Percentiles rank a stretch among this genome's conserved stretches.
Evolutionary conservation across 805 yeast genomes (phyloP).

Genomic region (Ogataea nonfermentans): DNA sequence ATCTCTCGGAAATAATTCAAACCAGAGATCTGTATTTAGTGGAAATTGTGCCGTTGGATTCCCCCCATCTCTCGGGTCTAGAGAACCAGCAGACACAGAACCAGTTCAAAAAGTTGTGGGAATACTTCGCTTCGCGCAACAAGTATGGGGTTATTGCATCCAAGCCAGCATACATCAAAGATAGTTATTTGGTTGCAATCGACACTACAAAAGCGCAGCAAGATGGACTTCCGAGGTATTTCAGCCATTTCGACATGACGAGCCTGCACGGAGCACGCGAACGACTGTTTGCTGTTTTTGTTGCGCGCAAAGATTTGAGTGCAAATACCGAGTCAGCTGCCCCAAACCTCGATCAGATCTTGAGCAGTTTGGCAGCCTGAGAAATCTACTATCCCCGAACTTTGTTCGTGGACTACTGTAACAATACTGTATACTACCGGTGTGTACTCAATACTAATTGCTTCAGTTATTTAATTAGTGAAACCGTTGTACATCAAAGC

Average conservation of each 20-base stretch:
- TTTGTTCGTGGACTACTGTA: background rate
- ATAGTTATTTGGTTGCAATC: slow-evolving; percentile 52
- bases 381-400: slow-evolving; percentile 1
- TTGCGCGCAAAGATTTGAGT: slow-evolving; percentile 27
- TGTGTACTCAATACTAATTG: slow-evolving; percentile 13
- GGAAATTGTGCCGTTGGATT: slow-evolving; percentile 36
- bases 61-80: slow-evolving; percentile 18
- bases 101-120: slow-evolving; percentile 36
- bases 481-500: slow-evolving; percentile 20
- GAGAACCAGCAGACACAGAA: slow-evolving; percentile 27
- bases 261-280: slow-evolving; percentile 14
- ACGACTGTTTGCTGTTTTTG: slow-evolving; percentile 29
- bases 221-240: slow-evolving; percentile 20
- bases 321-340: slow-evolving; percentile 7
- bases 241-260: slow-evolving; percentile 21
- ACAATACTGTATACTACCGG: slow-evolving; percentile 12
- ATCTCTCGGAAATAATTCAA: slow-evolving; percentile 45
- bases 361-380: slow-evolving; percentile 18
- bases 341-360: slow-evolving; percentile 14
- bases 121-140: slow-evolving; percentile 44
- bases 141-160: slow-evolving; percentile 62
- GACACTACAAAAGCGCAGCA: slow-evolving; percentile 13
- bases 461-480: slow-evolving; percentile 21
- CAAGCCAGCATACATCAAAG: slow-evolving; percentile 53
- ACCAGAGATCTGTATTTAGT: slow-evolving; percentile 55